phyloP scores from a whole-genome alignment of 768 basidiomycete species.

The Agrocybe pediades region DNA sequence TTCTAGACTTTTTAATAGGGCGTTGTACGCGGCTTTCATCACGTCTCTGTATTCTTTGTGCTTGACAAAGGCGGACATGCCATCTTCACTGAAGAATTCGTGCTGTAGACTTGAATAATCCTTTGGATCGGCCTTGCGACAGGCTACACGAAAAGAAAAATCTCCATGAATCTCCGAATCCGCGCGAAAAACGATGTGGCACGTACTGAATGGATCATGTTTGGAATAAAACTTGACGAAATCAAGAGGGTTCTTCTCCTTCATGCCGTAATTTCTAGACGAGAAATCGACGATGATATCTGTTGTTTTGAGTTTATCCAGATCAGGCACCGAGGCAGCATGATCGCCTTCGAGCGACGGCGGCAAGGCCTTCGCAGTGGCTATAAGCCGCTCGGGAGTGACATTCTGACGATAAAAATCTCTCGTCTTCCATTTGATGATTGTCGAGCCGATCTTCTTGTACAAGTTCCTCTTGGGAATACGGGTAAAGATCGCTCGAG shows the following conservation, averaged over 20 bases:
- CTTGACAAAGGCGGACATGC: slow-evolving; percentile 69
- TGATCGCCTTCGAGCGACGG: too few relatives aligned
- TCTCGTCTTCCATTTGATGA: slow-evolving; percentile 38
- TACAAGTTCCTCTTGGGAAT: slow-evolving; percentile 69
- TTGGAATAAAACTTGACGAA: slow-evolving; percentile 76
- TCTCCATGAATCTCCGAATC: not conserved
- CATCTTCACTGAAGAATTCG: slow-evolving; percentile 59
- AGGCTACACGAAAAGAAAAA: slow-evolving; percentile 30
- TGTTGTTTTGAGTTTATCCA: slow-evolving; percentile 35
- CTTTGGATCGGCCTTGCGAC: slow-evolving; percentile 44
- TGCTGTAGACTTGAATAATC: slow-evolving; percentile 71
- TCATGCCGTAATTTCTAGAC: slow-evolving; percentile 74
- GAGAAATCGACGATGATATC: slow-evolving; percentile 68
- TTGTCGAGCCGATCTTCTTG: slow-evolving; percentile 65
- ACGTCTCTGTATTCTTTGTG: not conserved
- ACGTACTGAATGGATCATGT: slow-evolving; percentile 53
- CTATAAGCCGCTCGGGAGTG: slow-evolving; percentile 44
- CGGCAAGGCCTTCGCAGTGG: not conserved
- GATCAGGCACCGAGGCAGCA: slow-evolving; percentile 2
- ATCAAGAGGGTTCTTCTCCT: slow-evolving; percentile 65
- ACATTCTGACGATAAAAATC: slow-evolving; percentile 35
- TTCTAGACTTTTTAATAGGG: slow-evolving; percentile 50
- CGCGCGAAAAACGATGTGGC: not conserved
- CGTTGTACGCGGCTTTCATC: slow-evolving; percentile 45
- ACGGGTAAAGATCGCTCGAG: slow-evolving; percentile 63